Percentiles rank a stretch among this genome's conserved stretches.
Evolutionary conservation across 2,329 filamentous ascomycete genomes (phyloP).

Genomic region (Tolypocladium cylindrosporum): DNA sequence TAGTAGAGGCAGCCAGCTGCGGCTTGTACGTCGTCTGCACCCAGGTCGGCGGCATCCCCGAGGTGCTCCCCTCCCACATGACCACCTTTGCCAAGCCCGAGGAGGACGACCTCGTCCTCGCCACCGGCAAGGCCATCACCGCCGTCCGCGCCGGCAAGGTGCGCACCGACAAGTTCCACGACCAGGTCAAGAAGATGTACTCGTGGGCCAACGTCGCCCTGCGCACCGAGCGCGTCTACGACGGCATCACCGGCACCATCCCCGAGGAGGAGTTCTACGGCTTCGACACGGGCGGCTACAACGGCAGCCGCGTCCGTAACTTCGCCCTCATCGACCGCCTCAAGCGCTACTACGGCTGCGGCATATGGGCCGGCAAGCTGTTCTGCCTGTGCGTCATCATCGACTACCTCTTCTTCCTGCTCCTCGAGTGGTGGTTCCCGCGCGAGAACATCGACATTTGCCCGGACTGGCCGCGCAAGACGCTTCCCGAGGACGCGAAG

Average conservation of each 20-base stretch:
- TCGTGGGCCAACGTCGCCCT: slow-evolving; percentile 94
- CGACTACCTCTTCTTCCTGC: slow-evolving; percentile 83
- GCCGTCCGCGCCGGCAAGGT: slow-evolving; percentile 78
- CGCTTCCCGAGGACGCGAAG: slow-evolving; percentile 20
- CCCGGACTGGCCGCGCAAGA: slow-evolving; percentile 83
- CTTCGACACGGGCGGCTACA: slow-evolving; percentile 60
- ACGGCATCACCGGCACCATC: slow-evolving; percentile 81
- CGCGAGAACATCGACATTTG: slow-evolving; percentile 80
- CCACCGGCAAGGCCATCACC: slow-evolving; percentile 81
- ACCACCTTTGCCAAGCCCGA: slow-evolving; percentile 95
- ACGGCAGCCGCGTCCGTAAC: slow-evolving; percentile 64
- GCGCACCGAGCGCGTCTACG: slow-evolving; percentile 89
- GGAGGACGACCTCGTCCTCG: slow-evolving; percentile 85
- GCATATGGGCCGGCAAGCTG: slow-evolving; percentile 95
- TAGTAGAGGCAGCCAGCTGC: slow-evolving; percentile 93
- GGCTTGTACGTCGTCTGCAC: slow-evolving; percentile 96
- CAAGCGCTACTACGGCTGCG: slow-evolving; percentile 95
- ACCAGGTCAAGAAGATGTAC: slow-evolving; percentile 97
- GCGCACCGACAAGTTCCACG: slow-evolving; percentile 87
- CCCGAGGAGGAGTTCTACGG: slow-evolving; percentile 84
- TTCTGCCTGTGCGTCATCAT: slow-evolving; percentile 93
- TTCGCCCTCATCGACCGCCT: slow-evolving; percentile 90
- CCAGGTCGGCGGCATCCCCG: slow-evolving; percentile 90
- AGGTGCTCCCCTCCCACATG: slow-evolving; percentile 93
- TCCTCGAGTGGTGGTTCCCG: slow-evolving; percentile 81